Evolutionary conservation across 1,284 basidiomycete species (phyloP).

Genomic region (Puccinia horiana): DNA sequence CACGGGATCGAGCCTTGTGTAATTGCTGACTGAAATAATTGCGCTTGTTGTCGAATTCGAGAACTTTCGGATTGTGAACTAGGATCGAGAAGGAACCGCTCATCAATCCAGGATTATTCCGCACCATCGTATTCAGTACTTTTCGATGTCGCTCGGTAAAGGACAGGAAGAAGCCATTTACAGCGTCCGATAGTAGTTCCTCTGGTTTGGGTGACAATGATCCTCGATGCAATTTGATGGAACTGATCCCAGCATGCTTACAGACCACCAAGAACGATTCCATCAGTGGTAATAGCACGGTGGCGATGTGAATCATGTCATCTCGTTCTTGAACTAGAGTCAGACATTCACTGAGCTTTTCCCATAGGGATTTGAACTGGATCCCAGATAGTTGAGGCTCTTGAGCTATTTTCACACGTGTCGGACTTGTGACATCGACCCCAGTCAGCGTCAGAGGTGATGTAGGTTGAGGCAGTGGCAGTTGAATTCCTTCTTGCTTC

Average conservation of each 20-base stretch:
- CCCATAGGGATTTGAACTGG: constrained; percentile 86
- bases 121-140: constrained; percentile 93
- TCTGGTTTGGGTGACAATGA: constrained; percentile 65
- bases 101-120: constrained; percentile 96
- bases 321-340: constrained; percentile 75
- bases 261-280: constrained; percentile 97
- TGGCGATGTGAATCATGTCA: constrained; percentile 81
- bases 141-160: constrained; percentile 96
- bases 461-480: constrained; percentile 34
- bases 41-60: constrained; percentile 99
- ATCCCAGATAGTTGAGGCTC: constrained; percentile 66
- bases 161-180: constrained; percentile 78
- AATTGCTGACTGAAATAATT: constrained; percentile 98
- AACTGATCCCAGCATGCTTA: constrained; percentile 72
- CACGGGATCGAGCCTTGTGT: constrained; percentile 75
- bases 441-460: constrained; percentile 52
- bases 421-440: constrained; percentile 49
- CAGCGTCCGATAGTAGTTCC: constrained; percentile 69
- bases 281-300: constrained; percentile 84
- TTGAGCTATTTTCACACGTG: constrained; percentile 59
- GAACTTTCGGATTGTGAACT: constrained; percentile 90
- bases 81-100: constrained; percentile 95
- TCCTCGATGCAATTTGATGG: constrained; percentile 57
- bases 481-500: constrained; percentile 61
- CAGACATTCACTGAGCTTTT: constrained; percentile 78